Evolutionary conservation across 768 basidiomycete species (phyloP), one percentile per base, ranked within the genome.

Genomic region (Pulveroboletus ravenelii): DNA sequence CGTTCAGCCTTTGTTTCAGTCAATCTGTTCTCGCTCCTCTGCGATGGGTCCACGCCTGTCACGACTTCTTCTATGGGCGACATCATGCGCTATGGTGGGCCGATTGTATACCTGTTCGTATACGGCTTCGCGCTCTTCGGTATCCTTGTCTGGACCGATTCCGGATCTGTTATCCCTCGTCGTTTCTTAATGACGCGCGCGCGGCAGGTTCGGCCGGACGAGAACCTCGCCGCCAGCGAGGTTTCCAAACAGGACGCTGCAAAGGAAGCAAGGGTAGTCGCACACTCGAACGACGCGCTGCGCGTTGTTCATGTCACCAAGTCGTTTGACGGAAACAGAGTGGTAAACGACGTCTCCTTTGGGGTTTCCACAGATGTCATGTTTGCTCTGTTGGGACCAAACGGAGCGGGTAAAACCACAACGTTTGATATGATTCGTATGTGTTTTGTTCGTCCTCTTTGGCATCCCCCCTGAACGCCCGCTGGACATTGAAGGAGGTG

Each of bases 351-450:
- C 56, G 84, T 90, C 35, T 84, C 78, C 54, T 79, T 89, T 57
- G 82, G 81, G 0, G 82, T 89, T 25, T 67, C 78, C 1, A 69
- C 67, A 36, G 77, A 86, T 41, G 84, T 81, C 42, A 72, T 86
- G 15, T 87, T 89, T 56, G 86, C 84, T 5, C 65, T 90, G 53
- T 72, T 91, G 14, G 89, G 89, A 2, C 89, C 89, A 1, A 91
- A 90, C 56, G 89, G 89, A 7, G 89, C 87, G 8, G 88, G 89
- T 0, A 90, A 90, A 67, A 89, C 86, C 10, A 89, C 89, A 0
- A 84, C 82, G 0, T 87, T 90, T 66, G 87, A 88, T 54, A 78
- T 88, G 61, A 89, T 91, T 52, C 82, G 86, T 85, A 59, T 50
- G 84, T 73, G 14, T 20, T 25, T 18, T 15, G 0, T 37, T 25